phyloP scores from a whole-genome alignment of 202 grass and related monocot genomes.

The Sporobolus alterniflorus region DNA sequence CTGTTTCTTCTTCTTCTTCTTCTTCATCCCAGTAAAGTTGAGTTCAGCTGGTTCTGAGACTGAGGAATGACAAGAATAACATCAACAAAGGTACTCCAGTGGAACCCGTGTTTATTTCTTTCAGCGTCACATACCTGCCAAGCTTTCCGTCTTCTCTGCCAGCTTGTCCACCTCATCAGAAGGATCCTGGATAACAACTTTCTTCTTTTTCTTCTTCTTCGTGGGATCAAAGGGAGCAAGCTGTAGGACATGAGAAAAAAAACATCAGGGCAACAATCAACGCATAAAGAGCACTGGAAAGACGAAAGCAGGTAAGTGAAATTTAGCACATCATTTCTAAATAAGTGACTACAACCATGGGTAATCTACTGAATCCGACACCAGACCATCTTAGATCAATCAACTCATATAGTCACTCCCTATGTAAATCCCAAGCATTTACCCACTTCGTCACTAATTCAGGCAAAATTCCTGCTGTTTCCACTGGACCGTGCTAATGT shows the following conservation, averaged over 20 bases:
- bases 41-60: slow-evolving; percentile 41
- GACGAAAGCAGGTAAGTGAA: not conserved
- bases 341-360: not conserved
- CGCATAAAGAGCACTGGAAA: not conserved
- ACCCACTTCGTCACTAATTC: not conserved
- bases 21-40: slow-evolving; percentile 59
- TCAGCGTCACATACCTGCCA: slow-evolving; percentile 18
- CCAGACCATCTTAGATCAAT: not conserved
- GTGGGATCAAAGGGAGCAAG: slow-evolving; percentile 78
- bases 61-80: slow-evolving; percentile 22
- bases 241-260: slow-evolving; percentile 35
- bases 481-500: not conserved
- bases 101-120: not conserved
- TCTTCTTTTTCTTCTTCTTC: slow-evolving; percentile 98
- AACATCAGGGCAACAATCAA: not conserved
- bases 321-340: not conserved
- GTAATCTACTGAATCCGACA: not conserved
- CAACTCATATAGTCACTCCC: not conserved
- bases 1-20: slow-evolving; percentile 67
- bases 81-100: not conserved
- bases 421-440: not conserved
- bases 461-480: not conserved
- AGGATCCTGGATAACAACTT: slow-evolving; percentile 66
- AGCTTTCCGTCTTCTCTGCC: slow-evolving; percentile 45
- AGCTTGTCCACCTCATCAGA: slow-evolving; percentile 42